Percentiles rank a stretch among this genome's conserved stretches.
phyloP scores from a whole-genome alignment of 352 stramenopile species.

The Thalassiosira livingstoniorum region DNA sequence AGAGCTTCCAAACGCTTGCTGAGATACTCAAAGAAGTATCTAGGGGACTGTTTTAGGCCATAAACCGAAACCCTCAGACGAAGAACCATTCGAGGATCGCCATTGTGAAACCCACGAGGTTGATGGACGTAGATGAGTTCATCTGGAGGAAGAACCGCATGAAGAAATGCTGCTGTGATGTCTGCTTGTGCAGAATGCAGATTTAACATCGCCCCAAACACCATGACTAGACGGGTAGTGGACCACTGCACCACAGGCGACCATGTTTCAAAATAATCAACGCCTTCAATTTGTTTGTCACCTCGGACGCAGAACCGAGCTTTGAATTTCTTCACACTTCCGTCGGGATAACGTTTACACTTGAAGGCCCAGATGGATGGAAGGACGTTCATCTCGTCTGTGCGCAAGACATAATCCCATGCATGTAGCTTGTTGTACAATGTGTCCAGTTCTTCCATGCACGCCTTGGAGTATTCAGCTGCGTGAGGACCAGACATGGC shows the following conservation, averaged over 20 bases:
- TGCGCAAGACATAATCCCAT: conserved; percentile 38
- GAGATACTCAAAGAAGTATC: not conserved
- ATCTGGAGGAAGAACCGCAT: conserved; percentile 13
- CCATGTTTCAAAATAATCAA: conserved; percentile 67
- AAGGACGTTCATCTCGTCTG: conserved; percentile 35
- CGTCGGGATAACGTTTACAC: conserved; percentile 48
- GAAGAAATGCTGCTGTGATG: conserved; percentile 31
- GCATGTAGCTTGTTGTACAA: too few species aligned
- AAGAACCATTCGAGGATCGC: conserved; percentile 25
- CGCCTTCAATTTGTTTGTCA: conserved; percentile 52
- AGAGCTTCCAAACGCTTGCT: conserved; percentile 15
- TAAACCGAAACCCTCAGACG: conserved; percentile 39
- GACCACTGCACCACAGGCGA: conserved; percentile 54
- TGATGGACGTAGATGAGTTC: conserved; percentile 10
- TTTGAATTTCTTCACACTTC: conserved; percentile 60
- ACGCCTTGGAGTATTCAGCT: too few species aligned
- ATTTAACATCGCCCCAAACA: conserved; percentile 1
- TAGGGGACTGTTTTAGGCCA: conserved; percentile 30
- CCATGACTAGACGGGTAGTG: conserved; percentile 22
- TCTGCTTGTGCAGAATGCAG: conserved; percentile 3
- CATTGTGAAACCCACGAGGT: conserved; percentile 16
- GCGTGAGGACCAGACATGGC: too few species aligned
- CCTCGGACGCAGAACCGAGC: conserved; percentile 60
- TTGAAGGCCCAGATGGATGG: conserved; percentile 52
- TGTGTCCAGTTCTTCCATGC: too few species aligned